Evolutionary conservation across 306 rosid species (phyloP).

Genomic region (Begonia masoniana): DNA sequence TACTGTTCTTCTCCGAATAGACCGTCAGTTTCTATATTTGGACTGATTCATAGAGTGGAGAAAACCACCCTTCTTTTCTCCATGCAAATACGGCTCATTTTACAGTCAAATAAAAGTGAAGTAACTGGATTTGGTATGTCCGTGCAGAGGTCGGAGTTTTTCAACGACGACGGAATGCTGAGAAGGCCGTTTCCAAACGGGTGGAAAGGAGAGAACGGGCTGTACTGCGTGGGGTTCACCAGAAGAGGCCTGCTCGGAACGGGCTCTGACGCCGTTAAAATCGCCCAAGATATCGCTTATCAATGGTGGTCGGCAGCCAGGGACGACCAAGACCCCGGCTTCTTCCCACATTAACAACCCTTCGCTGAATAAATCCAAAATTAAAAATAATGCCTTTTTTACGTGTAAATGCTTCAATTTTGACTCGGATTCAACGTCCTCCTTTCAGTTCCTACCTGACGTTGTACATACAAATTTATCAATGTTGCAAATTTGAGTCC

Average conservation of each 20-base stretch:
- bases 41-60: slow-evolving; percentile 19
- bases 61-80: slow-evolving; percentile 47
- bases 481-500: too few relatives aligned
- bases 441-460: neutral
- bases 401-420: slow-evolving; percentile 26
- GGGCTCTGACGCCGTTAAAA: slow-evolving; percentile 48
- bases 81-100: slow-evolving; percentile 26
- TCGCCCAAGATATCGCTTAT: slow-evolving; percentile 43
- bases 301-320: slow-evolving; percentile 29
- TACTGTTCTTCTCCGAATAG: slow-evolving; percentile 45
- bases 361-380: slow-evolving; percentile 17
- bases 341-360: slow-evolving; percentile 33
- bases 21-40: slow-evolving; percentile 39
- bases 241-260: slow-evolving; percentile 80
- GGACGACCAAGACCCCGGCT: slow-evolving; percentile 5
- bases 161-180: slow-evolving; percentile 77
- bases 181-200: slow-evolving; percentile 70
- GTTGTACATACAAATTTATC: too few relatives aligned
- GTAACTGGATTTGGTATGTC: too few relatives aligned
- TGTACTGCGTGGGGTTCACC: slow-evolving; percentile 81
- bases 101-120: too few relatives aligned
- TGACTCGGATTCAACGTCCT: slow-evolving; percentile 12
- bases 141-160: slow-evolving; percentile 49
- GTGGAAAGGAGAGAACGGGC: slow-evolving; percentile 78
- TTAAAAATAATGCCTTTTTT: neutral